Base-by-base conservation (phyloP, 345 rosid genomes). In the Eucalyptus victrix region DNA sequence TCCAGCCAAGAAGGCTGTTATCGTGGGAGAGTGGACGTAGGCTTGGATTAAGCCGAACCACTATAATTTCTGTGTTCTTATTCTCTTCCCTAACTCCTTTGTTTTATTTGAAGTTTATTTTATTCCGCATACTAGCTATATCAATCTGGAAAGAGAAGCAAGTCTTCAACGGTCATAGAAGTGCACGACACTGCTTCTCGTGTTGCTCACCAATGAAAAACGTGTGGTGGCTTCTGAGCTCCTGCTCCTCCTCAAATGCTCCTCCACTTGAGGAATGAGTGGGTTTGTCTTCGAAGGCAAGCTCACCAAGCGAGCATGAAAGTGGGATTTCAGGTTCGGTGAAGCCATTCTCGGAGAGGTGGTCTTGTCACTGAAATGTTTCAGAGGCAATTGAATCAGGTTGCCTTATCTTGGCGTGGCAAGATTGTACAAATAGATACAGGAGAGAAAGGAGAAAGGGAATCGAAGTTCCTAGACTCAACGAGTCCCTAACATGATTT, bases 211-310 rank as follows among this genome's bases (percentile, higher is more conserved):
- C 45, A 44, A 44, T 44, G 45, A 44, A 44, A 44, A 44, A 44
- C 45, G 10, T 44, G 45, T 44, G 45, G 45, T 44, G 45, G 45
- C 45, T 44, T 44, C 1, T 44, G 10, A 44, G 47, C 47, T 44
- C 47, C 47, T 44, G 47, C 47, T 86, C 87, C 92, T 94, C 69
- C 89, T 65, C 34, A 94, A 32, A 23, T 87, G 89, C 86, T 91
- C 91, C 28, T 91, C 92, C 30, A 91, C 30, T 81, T 88, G 90
- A 81, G 90, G 28, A 88, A 90, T 49, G 80, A 89, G 49, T 4
- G 91, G 93, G 90, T 92, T 92, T 88, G 92, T 86, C 67, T 90
- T 93, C 11, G 92, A 91, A 45, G 92, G 95, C 90, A 94, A 90
- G 87, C 94, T 94, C 90, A 89, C 90, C 45, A 94, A 93, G 51